phyloP scores from a whole-genome alignment of 495 filamentous ascomycete species.

The Xylaria grammica region DNA sequence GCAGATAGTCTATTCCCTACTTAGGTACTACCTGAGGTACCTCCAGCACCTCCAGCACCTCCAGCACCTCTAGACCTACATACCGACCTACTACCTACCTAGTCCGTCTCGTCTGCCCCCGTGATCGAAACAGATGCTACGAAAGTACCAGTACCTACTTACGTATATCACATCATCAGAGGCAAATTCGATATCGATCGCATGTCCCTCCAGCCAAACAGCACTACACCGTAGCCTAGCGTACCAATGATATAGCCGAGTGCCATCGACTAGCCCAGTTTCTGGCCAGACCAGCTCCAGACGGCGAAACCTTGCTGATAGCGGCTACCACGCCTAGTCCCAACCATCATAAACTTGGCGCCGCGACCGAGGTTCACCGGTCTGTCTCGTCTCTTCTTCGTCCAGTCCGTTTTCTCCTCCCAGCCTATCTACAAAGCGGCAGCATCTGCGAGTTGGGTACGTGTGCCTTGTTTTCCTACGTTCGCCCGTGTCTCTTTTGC shows the following conservation, averaged over 20 bases:
- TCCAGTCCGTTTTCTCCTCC: not conserved
- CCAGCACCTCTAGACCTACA: not conserved
- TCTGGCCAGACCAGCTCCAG: constrained; percentile 18
- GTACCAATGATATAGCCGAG: constrained; percentile 25
- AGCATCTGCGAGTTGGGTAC: constrained; percentile 1
- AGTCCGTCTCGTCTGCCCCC: constrained; percentile 2
- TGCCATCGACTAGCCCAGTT: constrained; percentile 12
- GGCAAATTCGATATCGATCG: constrained; percentile 18
- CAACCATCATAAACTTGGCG: constrained; percentile 23
- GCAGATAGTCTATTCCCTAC: not conserved
- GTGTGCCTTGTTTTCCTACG: not conserved
- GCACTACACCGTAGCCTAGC: not conserved
- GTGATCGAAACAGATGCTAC: constrained; percentile 1
- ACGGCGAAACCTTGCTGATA: constrained; percentile 23
- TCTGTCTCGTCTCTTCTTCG: constrained; percentile 6
- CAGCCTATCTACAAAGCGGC: not conserved
- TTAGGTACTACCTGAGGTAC: not conserved
- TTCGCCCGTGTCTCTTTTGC: not conserved
- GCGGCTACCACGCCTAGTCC: constrained; percentile 15
- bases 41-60: not conserved
- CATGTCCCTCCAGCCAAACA: constrained; percentile 6
- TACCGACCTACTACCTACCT: not conserved
- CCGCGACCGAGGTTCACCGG: constrained; percentile 7
- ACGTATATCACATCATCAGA: not conserved
- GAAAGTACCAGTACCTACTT: not conserved